Base-by-base conservation (phyloP, 2,329 filamentous ascomycete species). In the Cytospora piceae region DNA sequence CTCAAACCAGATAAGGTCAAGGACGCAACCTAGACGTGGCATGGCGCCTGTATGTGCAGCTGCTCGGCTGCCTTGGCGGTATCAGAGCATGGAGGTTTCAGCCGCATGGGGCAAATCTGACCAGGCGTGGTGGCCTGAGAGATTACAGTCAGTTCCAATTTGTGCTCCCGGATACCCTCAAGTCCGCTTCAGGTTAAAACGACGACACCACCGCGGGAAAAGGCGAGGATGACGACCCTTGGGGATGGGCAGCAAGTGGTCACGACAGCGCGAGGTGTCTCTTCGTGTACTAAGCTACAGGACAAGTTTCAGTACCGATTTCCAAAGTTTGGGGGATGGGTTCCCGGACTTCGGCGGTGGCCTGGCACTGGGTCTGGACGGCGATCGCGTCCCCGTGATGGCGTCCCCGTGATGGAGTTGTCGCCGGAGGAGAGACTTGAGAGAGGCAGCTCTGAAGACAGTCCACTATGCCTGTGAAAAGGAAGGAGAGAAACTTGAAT, bases 241-340 rank as follows among this genome's bases (percentile, higher is more conserved):
- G 79, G 9, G 82, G 82, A 63, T 87, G 85, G 85, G 83, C 85
- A 65, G 80, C 76, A n/a, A n/a, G n/a, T 71, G 85, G 87, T 73
- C 86, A 87, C 70, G 85, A 87, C 69, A 84, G 84, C 61, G 70
- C 67, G 17, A 81, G 85, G 31, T 87, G 85, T 85, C 82, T 86
- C 74, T 87, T 84, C 72, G 80, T 79, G 60, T 86, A 84, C 76
- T 82, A 78, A 68, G 76, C 84, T 29, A 85, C 81, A 11, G 84
- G 84, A 12, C 76, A 82, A 42, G 27, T 74, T 82, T 20, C 85
- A 87, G 72, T 87, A 82, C 71, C 82, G 3, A 82, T 66, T 87
- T 87, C 68, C 85, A 85, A 7, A 79, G 79, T 53, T 79, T 82
- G 6, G 85, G 85, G 68, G 85, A 87, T 70, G 85, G 87, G 74